A percentile compares a stretch with the other conserved stretches of the same genome.
phyloP scores from a whole-genome alignment of 2,329 filamentous ascomycete genomes.

The Paecilomyces sp. region DNA sequence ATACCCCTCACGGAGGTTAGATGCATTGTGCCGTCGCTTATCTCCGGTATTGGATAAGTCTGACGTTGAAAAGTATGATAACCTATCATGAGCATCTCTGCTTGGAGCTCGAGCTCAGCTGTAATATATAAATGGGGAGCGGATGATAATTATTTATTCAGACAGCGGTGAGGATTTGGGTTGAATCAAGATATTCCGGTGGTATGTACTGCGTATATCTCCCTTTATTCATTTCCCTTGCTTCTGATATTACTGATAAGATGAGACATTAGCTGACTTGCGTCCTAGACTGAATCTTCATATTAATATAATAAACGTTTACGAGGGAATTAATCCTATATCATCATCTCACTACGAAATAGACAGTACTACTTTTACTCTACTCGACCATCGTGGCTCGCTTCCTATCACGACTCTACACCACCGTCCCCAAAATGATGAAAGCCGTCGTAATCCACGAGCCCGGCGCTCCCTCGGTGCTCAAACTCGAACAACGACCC shows the following conservation, averaged over 20 bases:
- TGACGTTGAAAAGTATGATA: neutral
- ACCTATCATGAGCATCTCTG: no score
- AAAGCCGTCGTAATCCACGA: slow-evolving; percentile 37
- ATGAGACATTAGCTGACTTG: neutral
- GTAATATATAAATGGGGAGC: no score
- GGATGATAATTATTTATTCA: neutral
- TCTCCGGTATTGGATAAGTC: neutral
- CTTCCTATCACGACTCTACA: neutral
- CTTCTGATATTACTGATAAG: neutral
- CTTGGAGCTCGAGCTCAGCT: no score
- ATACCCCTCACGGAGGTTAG: neutral
- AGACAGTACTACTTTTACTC: neutral
- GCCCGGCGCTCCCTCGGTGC: slow-evolving; percentile 32
- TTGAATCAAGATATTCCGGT: neutral
- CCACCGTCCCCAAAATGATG: slow-evolving; percentile 25
- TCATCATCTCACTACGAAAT: neutral
- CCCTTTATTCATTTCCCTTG: neutral
- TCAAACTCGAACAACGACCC: slow-evolving; percentile 31
- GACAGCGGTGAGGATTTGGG: neutral
- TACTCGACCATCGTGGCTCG: neutral
- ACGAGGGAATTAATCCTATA: neutral
- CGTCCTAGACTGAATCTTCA: neutral
- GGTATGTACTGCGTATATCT: neutral
- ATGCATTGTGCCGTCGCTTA: neutral
- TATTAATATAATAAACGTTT: neutral